Evolutionary conservation across 768 basidiomycete genomes (phyloP), one percentile per base, ranked within the genome.

Genomic region (Leccinum pellstonianum): DNA sequence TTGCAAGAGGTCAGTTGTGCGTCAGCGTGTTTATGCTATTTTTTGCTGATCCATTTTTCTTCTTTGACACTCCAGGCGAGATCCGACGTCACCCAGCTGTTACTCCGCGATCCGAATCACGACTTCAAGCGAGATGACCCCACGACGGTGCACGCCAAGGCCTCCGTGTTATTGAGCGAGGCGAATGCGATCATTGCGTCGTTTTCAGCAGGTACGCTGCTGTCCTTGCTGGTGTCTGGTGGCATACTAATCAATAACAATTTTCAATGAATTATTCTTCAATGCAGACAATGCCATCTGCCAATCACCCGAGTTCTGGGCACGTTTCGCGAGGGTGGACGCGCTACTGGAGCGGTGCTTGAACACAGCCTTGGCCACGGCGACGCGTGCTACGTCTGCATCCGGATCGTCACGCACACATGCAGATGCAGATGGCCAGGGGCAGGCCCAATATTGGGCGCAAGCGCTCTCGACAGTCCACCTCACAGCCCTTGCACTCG

Each of bases 321-420:
- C 73, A 14, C 77, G 78, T 7, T 83, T 84, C 21, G 74, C 73
- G 46, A 77, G 77, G 3, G 69, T 84, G 56, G 79, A 82, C 60
- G 67, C 72, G 33, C 74, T 83, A 50, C 79, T 84, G 38, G 78
- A 80, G 5, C 66, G 66, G 2, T 68, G 59, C 43, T 52, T 61
- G 25, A 55, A 15, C 48, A 59, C 55, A 41, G 68, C 58, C 35
- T 55, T 69, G 37, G 23, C 52, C 6, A 19, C 57, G 25, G 33
- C 55, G 5, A 60, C 47, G 9, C 6, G 48, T 21, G 23, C 43
- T 19, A 46, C 43, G 11, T 46, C 43, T 11, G 43, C 11, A 6
- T 19, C 43, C 43, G 43, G 43, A 19, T 46, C 43, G 19, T 46
- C 43, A 14, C 51, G 17, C 3, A 1, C 54, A 9, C 56, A 48